Evolutionary conservation across 2,329 filamentous ascomycete genomes (phyloP), one percentile per base, ranked within the genome.

Genomic region (Pseudogymnoascus sp.): DNA sequence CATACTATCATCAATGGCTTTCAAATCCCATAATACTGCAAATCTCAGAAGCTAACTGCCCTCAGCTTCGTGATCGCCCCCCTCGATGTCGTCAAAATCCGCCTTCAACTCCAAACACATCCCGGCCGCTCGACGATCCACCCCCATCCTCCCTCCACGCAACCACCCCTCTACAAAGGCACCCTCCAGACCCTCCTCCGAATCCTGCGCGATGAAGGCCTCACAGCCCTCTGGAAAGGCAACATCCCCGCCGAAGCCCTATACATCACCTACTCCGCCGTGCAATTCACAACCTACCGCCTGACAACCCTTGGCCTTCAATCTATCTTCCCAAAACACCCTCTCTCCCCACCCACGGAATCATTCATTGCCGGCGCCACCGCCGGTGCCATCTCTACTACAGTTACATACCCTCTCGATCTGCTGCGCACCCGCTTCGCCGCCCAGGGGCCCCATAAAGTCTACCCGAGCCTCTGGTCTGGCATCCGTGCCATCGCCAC

Each of bases 11-110:
- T 42, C 36, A 23, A 16, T 55, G n/a, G 35, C 8, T 25, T 60
- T 8, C 30, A 14, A 22, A 19, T 11, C 25, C 58, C 28, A 35
- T 28, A 28, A 42, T 36, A 22, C 58, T 6, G 7, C 45, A 6
- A 62, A 65, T 71, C 11, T 2, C 19, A 39, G 49, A 33, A 33
- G 60, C 62, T 63, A 41, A 63, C 58, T 58, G 1, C 58, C 22
- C 12, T 6, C 69, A 92, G 90, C 73, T 97, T 99, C 80, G 85
- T 94, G 72, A 88, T 97, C 73, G 91, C 94, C 16, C 94, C 94
- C 61, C 89, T 99, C 68, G 94, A 99, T 75, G 94, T 99, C 66
- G 86, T 97, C 77, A 97, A 99, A 80, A 99, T 99, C 77, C 90
- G 94, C 55, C 87, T 97, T 52, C 94, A 99, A 75, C 86, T 99